Base-by-base conservation (phyloP, 768 basidiomycete species). In the Tremella yokohamensis region DNA sequence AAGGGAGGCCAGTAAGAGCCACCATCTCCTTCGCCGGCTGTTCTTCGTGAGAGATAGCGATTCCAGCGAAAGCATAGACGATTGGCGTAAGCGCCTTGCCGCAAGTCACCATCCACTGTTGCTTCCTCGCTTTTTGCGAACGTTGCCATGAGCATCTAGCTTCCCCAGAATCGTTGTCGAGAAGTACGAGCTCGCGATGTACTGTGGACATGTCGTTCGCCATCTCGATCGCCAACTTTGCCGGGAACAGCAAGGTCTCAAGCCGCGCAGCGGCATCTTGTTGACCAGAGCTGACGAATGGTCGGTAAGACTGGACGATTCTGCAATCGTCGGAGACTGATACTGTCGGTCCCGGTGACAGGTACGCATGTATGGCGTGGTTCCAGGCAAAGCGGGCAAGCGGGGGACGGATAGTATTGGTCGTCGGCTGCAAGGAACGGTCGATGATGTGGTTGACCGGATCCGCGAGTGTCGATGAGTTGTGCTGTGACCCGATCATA, bases 301-400 rank as follows among this genome's bases (percentile, higher is more conserved):
- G 68, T 39, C 58, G 54, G 49, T 55, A 73, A 0, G 66, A 65
- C 11, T 49, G 57, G 19, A 64, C 47, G 8, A 65, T 54, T 19
- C 49, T 39, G 12, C 59, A 61, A 1, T 65, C 57, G 16, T 56
- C 51, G 24, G 62, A 37, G 15, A 67, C 25, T 9, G 64, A 66
- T 12, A 59, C 52, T 12, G 59, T 53, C 8, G 56, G 61, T 12
- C 59, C 62, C 7, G 64, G 56, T 15, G 66, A 54, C 3, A 76
- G 56, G 49, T 74, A 74, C 1, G 70, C 64, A 52, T 74, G 68
- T 18, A 74, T 66, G 24, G 73, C 71, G 51, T 74, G 73, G 29
- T 66, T 64, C 71, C 73, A 76, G 2, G 75, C 73, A 2, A 60
- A 52, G 45, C 69, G 49, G 15, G 69, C 69, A 24, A 71, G 56